Conservation (phyloP, 805 yeast species). For the Ogataea parapolymorpha region DNA sequence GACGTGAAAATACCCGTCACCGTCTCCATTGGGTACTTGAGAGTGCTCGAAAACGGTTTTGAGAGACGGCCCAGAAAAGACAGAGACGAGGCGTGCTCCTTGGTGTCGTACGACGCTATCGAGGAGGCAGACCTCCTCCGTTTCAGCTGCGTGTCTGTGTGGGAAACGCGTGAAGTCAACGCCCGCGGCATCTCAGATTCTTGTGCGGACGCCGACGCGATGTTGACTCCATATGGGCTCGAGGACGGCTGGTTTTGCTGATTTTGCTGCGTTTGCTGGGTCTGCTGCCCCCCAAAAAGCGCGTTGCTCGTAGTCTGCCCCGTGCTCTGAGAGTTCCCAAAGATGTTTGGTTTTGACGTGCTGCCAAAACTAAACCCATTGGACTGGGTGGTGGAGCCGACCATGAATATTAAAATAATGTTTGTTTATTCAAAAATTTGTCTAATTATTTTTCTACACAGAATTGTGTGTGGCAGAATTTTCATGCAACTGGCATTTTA, state of each 20-base stretch:
- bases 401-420: constrained; percentile 14
- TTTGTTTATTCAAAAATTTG: constrained; percentile 7
- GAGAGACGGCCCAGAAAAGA: constrained; percentile 20
- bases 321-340: constrained; percentile 28
- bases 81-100: constrained; percentile 5
- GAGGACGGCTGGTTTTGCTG: constrained; percentile 4
- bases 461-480: constrained; percentile 5
- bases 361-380: constrained; percentile 25
- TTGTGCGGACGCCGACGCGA: constrained; percentile 13
- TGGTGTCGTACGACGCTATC: constrained; percentile 11
- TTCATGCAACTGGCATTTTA: constrained; percentile 36
- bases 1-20: constrained; percentile 33
- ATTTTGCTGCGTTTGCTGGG: constrained; percentile 10
- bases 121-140: constrained; percentile 25
- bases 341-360: constrained; percentile 16
- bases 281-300: constrained; percentile 10
- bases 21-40: constrained; percentile 23
- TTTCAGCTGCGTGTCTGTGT: constrained; percentile 15
- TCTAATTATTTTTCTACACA: constrained; percentile 9
- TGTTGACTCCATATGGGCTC: constrained; percentile 28
- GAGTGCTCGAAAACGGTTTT: constrained; percentile 20
- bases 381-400: constrained; percentile 25
- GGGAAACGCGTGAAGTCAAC: constrained; percentile 20
- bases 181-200: constrained; percentile 31
- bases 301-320: constrained; percentile 22